A percentile compares a stretch with the other conserved stretches of the same genome.
phyloP scores from a whole-genome alignment of 2,329 filamentous ascomycete genomes.

The Aureobasidium sp. region DNA sequence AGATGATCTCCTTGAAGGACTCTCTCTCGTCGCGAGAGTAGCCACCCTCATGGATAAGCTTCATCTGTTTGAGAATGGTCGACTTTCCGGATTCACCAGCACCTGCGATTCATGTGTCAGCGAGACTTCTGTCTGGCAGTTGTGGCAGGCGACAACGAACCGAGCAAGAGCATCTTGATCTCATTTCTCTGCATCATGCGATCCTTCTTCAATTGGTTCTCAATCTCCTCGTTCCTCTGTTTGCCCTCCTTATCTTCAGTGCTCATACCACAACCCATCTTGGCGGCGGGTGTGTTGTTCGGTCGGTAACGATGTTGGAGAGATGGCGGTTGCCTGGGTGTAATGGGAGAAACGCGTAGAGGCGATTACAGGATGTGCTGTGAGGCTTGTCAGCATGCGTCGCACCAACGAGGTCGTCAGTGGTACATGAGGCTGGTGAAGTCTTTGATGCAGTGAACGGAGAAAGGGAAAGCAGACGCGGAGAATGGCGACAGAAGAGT shows the following conservation, averaged over 20 bases:
- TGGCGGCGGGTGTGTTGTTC: slow-evolving; percentile 39
- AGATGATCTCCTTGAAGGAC: slow-evolving; percentile 64
- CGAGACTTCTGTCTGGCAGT: background rate
- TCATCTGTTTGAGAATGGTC: slow-evolving; percentile 95
- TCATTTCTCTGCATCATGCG: slow-evolving; percentile 99
- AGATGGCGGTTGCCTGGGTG: background rate
- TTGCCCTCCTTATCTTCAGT: slow-evolving; percentile 99
- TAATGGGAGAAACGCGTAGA: slow-evolving; percentile 2
- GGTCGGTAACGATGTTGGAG: background rate
- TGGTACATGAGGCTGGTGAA: slow-evolving; percentile 7
- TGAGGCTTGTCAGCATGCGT: slow-evolving; percentile 10
- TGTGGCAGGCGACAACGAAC: slow-evolving; percentile 47
- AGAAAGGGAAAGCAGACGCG: background rate
- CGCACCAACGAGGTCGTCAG: slow-evolving; percentile 2
- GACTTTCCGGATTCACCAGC: slow-evolving; percentile 97
- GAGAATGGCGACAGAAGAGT: background rate
- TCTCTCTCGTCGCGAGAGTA: slow-evolving; percentile 84
- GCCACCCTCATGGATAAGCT: slow-evolving; percentile 97
- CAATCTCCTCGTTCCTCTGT: slow-evolving; percentile 99
- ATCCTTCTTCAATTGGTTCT: slow-evolving; percentile 97
- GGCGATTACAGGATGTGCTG: background rate
- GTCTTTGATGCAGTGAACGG: background rate
- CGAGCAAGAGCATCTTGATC: slow-evolving; percentile 99
- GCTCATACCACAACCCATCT: slow-evolving; percentile 99
- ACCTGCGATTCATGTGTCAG: slow-evolving; percentile 44